Conservation (phyloP, 192 early-diverging fungal species). For the Gaertneriomyces sp. region DNA sequence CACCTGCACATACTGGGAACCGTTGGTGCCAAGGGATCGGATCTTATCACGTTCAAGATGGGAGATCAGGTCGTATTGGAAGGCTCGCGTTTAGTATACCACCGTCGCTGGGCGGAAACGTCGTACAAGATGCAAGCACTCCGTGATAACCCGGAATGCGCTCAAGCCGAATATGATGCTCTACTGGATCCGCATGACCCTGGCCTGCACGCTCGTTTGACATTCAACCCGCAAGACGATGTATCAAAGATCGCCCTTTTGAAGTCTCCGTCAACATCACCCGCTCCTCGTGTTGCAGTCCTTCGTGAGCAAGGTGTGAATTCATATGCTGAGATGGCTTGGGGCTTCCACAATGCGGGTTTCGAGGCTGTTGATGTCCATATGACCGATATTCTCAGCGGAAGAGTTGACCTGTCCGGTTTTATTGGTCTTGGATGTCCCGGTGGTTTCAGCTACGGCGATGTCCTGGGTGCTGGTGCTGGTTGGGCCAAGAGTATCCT, state of each 20-base stretch:
- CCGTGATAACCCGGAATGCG: conserved; percentile 86
- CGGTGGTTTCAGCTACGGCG: conserved; percentile 98
- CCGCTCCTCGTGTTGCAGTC: conserved; percentile 82
- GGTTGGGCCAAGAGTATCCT: conserved; percentile 96
- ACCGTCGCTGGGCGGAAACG: conserved; percentile 85
- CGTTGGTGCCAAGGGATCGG: conserved; percentile 45
- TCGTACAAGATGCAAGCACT: conserved; percentile 87
- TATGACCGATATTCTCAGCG: conserved; percentile 87
- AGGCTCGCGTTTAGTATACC: conserved; percentile 61
- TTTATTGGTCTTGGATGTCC: conserved; percentile 91
- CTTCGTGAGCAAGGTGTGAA: conserved; percentile 99
- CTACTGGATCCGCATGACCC: conserved; percentile 69
- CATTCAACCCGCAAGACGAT: conserved; percentile 67
- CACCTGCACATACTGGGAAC: conserved; percentile 56
- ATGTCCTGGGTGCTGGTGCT: conserved; percentile 96
- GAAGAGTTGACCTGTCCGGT: conserved; percentile 46
- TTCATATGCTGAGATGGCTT: conserved; percentile 91
- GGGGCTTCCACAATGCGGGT: conserved; percentile 88
- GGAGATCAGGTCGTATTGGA: conserved; percentile 48
- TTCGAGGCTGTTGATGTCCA: conserved; percentile 95
- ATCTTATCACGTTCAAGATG: conserved; percentile 48
- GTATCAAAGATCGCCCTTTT: conserved; percentile 31
- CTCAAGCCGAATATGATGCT: conserved; percentile 75
- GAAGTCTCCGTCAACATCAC: conserved; percentile 1
- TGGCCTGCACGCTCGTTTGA: conserved; percentile 75